Base-by-base conservation (phyloP, 1,139 yeast genomes). In the Yamadazyma spencermartinsiae region DNA sequence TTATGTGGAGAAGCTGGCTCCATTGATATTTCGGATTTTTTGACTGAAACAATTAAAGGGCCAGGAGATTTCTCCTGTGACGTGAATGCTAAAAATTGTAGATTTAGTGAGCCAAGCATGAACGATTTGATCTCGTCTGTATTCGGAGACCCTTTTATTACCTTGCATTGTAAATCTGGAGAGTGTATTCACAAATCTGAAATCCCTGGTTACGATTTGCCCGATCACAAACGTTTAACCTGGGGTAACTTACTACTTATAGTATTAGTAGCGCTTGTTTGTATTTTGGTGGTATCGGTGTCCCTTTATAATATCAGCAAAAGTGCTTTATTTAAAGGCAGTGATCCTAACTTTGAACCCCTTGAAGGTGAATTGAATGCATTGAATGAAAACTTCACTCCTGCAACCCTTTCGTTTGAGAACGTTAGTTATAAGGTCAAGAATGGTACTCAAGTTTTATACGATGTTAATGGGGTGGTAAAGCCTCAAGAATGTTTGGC, bases 41-140 rank as follows among this genome's bases (percentile, higher is more conserved):
- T 92, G 46, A 81, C 92, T 1, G 95, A 89, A 58, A 86, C 96
- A 2, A 89, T 92, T 43, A 69, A 66, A 36, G 98, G 98, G 2
- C 98, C 98, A 0, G 98, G 96, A 25, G 92, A 86, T 48, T 90
- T 92, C 52, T 65, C 80, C 4, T 92, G 98, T 63, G 87, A 88
- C 56, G 62, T 86, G 18, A 60, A 63, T 4, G 61, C 74, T 11
- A 75, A 71, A 31, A 62, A 69, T 32, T 92, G 98, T 65, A 72
- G 74, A 38, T 92, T 92, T 56, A 82, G 92, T 3, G 98, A 92
- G 58, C 98, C 98, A 28, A 83, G 95, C 42, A 92, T 92, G 98
- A 87, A 92, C 61, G 95, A 86, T 47, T 74, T 92, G 54, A 92
- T 92, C 43, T 74, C 80, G 43, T 80, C 88, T 12, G 95, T 92